Base-by-base conservation (phyloP, 768 basidiomycete species). In the Multifurca ochricompacta region DNA sequence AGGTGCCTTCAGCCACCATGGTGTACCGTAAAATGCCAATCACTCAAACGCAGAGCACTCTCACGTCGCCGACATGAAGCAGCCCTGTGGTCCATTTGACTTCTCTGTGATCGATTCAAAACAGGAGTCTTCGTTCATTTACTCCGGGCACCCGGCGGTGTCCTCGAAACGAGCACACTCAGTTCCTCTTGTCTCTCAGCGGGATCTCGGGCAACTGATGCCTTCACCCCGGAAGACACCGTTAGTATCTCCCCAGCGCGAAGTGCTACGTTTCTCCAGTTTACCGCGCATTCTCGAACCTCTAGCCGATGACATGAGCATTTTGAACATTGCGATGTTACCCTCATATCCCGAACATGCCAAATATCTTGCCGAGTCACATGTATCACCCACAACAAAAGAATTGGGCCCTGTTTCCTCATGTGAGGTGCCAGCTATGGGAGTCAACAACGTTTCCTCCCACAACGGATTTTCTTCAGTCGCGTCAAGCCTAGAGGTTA, bases 181-280 rank as follows among this genome's bases (percentile, higher is more conserved):
- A 3, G 53, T 54, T 16, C 60, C 60, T 28, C 44, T 54, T 6
- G 39, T 43, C 21, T 59, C 60, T n/a, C 36, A 21, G 34, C 30
- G 53, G 11, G 50, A 61, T 23, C 58, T 61, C 21, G 48, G 48
- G 6, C 39, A 34, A 21, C 42, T 61, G 28, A 47, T 49, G 34
- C 53, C 58, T 7, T 51, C 49, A 9, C 58, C 53, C 30, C 46
- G 28, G 30, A 47, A 44, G 23, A 34, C 49, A 11, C 30, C 45
- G 5, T 44, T 53, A 23, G 51, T 50, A 23, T 53, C 53, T 34
- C 58, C 53, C 35, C 13, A 16, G 13, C 58, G 52, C 13, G 52
- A 54, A 16, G n/a, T 16, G n/a, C 31, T 61, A 10, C 60, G 58
- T 27, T 61, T 59, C 53, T 59, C 57, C 16, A 61, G 60, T 40